Evolutionary conservation across 2,329 filamentous ascomycete genomes (phyloP).

Genomic region (Stylonectria norvegica): DNA sequence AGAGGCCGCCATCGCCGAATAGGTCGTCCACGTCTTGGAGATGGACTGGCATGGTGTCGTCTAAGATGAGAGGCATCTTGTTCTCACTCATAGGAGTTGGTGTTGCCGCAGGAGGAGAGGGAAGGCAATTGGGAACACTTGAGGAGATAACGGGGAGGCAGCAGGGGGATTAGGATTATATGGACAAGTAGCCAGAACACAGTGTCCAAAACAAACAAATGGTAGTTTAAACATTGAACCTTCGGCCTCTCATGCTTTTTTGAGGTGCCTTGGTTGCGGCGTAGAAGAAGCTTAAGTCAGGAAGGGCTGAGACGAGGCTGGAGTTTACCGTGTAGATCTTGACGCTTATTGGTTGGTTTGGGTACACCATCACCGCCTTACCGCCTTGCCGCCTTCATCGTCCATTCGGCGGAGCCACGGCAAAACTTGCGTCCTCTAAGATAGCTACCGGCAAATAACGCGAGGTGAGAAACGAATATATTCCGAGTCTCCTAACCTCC

Average conservation of each 20-base stretch:
- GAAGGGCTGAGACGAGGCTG: conserved; percentile 28
- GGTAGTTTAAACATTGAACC: conserved; percentile 8
- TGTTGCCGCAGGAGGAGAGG: too few species aligned
- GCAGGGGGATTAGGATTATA: conserved; percentile 18
- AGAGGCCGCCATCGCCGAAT: conserved; percentile 66
- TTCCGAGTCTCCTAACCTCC: too few species aligned
- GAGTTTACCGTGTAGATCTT: conserved; percentile 10
- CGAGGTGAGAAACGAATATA: too few species aligned
- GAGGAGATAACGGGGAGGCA: conserved; percentile 12
- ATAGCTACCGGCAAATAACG: too few species aligned
- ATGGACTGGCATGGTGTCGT: conserved; percentile 45
- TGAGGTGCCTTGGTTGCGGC: conserved; percentile 5
- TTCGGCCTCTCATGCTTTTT: conserved; percentile 13
- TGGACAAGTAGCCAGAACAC: neutral
- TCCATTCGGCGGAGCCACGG: too few species aligned
- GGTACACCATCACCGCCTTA: too few species aligned
- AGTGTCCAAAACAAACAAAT: conserved; percentile 10
- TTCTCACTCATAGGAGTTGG: conserved; percentile 37
- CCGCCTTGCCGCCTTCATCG: too few species aligned
- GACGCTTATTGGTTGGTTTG: conserved; percentile 16
- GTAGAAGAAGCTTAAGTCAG: conserved; percentile 10
- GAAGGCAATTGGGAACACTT: too few species aligned
- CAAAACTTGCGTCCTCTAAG: too few species aligned
- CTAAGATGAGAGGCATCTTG: conserved; percentile 44
- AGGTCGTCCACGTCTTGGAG: conserved; percentile 68